Evolutionary conservation across 768 basidiomycete species (phyloP), one percentile per base, ranked within the genome.

Genomic region (Leccinum longicurvipes): DNA sequence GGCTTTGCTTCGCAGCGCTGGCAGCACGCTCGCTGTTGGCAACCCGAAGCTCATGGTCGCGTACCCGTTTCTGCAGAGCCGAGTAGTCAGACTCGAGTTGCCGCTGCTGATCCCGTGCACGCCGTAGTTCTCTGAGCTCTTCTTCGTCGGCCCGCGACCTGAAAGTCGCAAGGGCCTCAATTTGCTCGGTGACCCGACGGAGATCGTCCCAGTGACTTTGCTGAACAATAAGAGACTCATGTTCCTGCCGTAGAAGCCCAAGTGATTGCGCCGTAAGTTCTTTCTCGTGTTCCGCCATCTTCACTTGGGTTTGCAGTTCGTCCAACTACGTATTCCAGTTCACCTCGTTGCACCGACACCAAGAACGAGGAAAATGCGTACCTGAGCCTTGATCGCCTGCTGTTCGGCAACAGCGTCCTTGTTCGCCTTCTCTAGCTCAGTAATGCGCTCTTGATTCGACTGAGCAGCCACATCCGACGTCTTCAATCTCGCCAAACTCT

Each of bases 121-220:
- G 82, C 52, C 83, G 77, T 42, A 92, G 79, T 47, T 92, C 89
- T 62, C 82, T 80, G 47, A 90, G 62, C 63, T 93, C 91, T 47
- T 87, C 86, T 60, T 81, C 83, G 59, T 88, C 86, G 11, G 77
- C 77, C 63, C 84, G 82, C 4, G 79, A 77, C 54, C 91, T 77
- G 34, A 85, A 73, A 48, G 72, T 78, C 21, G 85, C 77, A 32
- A 93, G 79, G 48, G 76, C 65, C 53, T 89, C 86, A 28, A 93
- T 82, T 69, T 92, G 87, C 63, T 90, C 87, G 3, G 84, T 78
- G 2, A 85, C 80, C 47, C 80, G 82, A 25, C 78, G 85, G 21
- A 92, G 76, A 44, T 85, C 82, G n/a, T 89, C 87, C 90, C 88
- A 91, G 52, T 88, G 83, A n/a, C 69, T 76, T 63, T 88, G 85